These are phyloP conservation scores for Solanum pimpinellifolium DNA, from an alignment of 257 asterid species.

Conservation along the genomic window DNA sequence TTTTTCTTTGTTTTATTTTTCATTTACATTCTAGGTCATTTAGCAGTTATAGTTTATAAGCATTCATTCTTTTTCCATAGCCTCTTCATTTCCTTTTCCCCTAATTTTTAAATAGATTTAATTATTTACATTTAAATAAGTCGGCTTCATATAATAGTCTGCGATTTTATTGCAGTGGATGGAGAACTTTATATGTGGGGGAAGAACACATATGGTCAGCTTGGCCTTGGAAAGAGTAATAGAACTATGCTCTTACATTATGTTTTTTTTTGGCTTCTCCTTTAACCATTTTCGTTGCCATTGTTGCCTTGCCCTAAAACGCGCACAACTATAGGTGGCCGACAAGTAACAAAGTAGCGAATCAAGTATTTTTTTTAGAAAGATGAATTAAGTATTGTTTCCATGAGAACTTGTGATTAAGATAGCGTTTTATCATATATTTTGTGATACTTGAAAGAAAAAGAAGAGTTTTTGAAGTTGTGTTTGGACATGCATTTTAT, in stretches of 20 bases:
- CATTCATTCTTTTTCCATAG: background rate
- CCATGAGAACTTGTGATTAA: background rate
- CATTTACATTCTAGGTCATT: background rate
- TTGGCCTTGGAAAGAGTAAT: slow-evolving; percentile 96
- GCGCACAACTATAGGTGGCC: background rate
- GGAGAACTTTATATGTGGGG: slow-evolving; percentile 97
- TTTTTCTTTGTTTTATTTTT: background rate
- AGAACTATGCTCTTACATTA: background rate
- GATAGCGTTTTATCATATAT: background rate
- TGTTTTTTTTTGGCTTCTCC: background rate
- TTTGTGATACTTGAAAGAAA: background rate
- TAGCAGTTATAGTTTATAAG: background rate
- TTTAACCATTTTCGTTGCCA: background rate
- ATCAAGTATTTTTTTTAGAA: background rate
- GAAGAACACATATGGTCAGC: slow-evolving; percentile 82
- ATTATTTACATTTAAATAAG: background rate
- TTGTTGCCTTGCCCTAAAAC: background rate
- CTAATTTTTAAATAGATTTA: background rate
- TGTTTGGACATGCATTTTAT: background rate
- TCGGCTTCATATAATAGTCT: background rate
- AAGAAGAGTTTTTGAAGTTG: background rate
- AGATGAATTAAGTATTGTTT: background rate
- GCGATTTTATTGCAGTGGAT: slow-evolving; percentile 42
- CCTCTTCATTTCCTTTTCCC: background rate
- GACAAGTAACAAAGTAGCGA: background rate